Conservation (phyloP, 176 grass and related monocot genomes). For the Musa beccarii region DNA sequence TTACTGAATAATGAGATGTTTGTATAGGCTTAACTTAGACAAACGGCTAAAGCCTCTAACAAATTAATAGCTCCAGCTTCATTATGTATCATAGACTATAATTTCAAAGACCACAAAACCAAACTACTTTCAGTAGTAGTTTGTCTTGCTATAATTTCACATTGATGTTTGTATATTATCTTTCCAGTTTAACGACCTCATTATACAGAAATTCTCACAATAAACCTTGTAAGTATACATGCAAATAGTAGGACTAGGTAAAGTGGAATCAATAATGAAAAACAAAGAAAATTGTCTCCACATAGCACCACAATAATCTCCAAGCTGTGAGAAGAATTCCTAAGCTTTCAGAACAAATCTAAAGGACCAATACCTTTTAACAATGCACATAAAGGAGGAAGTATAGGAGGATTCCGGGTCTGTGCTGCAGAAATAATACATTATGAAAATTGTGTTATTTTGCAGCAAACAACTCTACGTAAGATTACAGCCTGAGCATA, state of each 20-base stretch:
- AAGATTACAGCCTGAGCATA: conserved; percentile 4
- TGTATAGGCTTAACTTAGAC: too few relatives aligned
- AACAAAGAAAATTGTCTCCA: not conserved
- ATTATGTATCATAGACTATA: too few relatives aligned
- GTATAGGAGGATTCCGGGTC: conserved; percentile 73
- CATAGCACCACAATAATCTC: not conserved
- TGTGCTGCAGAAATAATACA: conserved; percentile 39
- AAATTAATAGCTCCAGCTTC: too few relatives aligned
- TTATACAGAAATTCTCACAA: not conserved
- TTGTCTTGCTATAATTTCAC: too few relatives aligned
- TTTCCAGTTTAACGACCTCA: not conserved
- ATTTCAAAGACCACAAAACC: too few relatives aligned
- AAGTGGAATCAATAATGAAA: not conserved
- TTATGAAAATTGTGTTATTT: conserved; percentile 22
- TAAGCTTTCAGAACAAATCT: not conserved
- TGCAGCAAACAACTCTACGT: not conserved
- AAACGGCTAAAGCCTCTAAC: too few relatives aligned
- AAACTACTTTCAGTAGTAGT: too few relatives aligned
- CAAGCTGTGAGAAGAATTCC: not conserved
- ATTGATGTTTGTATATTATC: not conserved
- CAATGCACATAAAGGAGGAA: conserved; percentile 60
- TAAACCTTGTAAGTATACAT: not conserved
- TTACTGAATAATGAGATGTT: too few relatives aligned
- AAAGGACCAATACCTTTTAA: conserved; percentile 46
- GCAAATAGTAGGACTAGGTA: not conserved